Conservation (phyloP, 1,139 yeast genomes). For the Sporopachydermia cereana region DNA sequence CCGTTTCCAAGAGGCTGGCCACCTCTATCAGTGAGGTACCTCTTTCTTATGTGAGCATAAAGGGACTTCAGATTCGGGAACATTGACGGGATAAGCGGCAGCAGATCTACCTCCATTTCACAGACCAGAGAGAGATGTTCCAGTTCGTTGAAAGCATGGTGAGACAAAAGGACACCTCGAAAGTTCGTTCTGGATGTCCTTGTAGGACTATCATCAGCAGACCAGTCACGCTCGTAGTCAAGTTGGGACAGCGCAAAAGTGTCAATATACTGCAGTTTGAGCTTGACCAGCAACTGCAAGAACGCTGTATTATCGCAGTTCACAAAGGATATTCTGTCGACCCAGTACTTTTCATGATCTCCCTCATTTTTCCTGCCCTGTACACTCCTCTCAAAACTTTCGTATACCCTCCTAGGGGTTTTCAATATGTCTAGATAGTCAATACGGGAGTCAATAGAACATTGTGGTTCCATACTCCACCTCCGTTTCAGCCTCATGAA, state of each 20-base stretch:
- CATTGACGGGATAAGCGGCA: neutral
- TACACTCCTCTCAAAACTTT: no score
- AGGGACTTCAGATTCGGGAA: conserved; percentile 3
- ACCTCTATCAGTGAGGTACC: no score
- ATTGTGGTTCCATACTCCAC: conserved; percentile 5
- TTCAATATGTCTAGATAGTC: no score
- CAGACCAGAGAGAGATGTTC: neutral
- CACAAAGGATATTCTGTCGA: neutral
- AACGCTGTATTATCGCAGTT: neutral
- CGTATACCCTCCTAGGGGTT: no score
- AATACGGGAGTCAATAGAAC: no score
- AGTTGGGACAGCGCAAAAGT: neutral
- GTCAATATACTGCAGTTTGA: neutral
- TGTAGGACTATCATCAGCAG: neutral
- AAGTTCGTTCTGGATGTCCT: neutral
- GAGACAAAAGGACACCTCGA: neutral
- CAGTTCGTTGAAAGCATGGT: neutral
- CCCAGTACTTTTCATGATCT: neutral
- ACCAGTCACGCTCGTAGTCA: neutral
- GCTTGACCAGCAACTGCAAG: neutral
- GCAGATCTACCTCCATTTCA: neutral
- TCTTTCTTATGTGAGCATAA: no score
- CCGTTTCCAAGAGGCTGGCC: no score
- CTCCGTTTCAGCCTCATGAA: neutral
- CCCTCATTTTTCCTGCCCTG: no score